Conservation (phyloP, 2,329 filamentous ascomycete genomes). For the Verticillium klebahnii region DNA sequence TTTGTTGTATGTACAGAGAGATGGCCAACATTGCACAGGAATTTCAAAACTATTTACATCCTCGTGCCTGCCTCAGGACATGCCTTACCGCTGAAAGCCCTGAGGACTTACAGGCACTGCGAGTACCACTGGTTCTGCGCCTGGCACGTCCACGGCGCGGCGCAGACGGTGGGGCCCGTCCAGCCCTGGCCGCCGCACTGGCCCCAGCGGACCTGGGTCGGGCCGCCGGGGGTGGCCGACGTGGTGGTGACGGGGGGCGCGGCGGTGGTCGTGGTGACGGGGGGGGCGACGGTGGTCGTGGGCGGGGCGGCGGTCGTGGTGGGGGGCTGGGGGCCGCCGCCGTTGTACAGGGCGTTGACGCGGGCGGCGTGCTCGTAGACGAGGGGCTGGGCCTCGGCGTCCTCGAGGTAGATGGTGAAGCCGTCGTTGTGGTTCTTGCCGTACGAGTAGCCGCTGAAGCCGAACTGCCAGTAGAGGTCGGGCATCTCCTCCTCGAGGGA, state of each 20-base stretch:
- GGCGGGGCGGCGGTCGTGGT: not conserved
- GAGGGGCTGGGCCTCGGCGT: conserved; percentile 37
- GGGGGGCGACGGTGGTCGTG: not conserved
- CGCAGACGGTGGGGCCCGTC: conserved; percentile 10
- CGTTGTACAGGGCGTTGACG: conserved; percentile 21
- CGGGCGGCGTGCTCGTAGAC: conserved; percentile 39
- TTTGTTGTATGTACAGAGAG: not conserved
- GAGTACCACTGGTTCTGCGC: conserved; percentile 12
- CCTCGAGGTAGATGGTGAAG: conserved; percentile 52
- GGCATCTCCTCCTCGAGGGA: conserved; percentile 40
- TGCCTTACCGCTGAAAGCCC: not conserved
- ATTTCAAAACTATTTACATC: not conserved
- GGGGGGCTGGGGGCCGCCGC: not conserved
- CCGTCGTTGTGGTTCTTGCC: conserved; percentile 52
- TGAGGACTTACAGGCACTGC: conserved; percentile 9
- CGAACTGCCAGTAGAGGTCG: conserved; percentile 54
- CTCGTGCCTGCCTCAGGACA: not conserved
- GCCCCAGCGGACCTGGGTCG: not conserved
- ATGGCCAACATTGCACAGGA: not conserved
- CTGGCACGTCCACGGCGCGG: conserved; percentile 9
- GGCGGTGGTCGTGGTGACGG: not conserved
- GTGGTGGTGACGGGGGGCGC: not conserved
- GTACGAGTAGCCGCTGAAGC: conserved; percentile 40
- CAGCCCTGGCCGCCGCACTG: conserved; percentile 15
- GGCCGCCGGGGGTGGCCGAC: not conserved